These are phyloP conservation scores for Neonectria ditissima DNA, from an alignment of 2,329 filamentous ascomycete genomes.

Conservation along the genomic window DNA sequence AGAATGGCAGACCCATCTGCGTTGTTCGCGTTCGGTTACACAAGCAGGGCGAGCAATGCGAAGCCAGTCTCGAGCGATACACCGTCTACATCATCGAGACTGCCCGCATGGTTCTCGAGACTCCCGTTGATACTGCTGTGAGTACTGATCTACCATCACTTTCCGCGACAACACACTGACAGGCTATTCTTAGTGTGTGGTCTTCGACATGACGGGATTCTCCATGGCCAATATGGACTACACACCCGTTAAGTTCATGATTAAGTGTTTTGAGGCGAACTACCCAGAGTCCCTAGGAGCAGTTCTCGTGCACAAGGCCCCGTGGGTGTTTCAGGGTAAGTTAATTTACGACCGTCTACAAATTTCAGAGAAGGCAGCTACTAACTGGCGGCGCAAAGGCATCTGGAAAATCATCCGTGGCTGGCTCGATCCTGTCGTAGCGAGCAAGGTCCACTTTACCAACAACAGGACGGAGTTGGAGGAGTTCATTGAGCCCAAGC, in stretches of 20 bases:
- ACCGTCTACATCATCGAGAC: constrained; percentile 97
- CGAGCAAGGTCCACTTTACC: constrained; percentile 92
- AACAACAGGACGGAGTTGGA: constrained; percentile 83
- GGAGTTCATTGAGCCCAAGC: constrained; percentile 76
- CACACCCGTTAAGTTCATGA: constrained; percentile 97
- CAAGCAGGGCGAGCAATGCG: constrained; percentile 82
- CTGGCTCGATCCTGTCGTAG: constrained; percentile 97
- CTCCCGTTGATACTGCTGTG: constrained; percentile 91
- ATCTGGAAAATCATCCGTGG: constrained; percentile 96
- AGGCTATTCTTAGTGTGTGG: constrained; percentile 72
- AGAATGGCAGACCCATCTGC: constrained; percentile 86
- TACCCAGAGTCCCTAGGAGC: constrained; percentile 93
- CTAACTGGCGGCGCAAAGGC: constrained; percentile 59
- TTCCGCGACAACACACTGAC: constrained; percentile 31
- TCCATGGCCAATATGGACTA: constrained; percentile 99
- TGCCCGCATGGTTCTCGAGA: constrained; percentile 82
- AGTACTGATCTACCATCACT: constrained; percentile 52
- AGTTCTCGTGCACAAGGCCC: constrained; percentile 93
- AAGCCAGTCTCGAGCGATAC: constrained; percentile 85
- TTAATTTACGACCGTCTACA: constrained; percentile 38
- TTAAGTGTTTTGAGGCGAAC: constrained; percentile 98
- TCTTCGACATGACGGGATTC: constrained; percentile 97
- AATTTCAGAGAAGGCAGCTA: not conserved
- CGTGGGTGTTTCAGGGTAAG: constrained; percentile 94
- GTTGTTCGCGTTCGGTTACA: constrained; percentile 87